phyloP scores from a whole-genome alignment of 495 filamentous ascomycete species.

The Podospora pseudopauciseta region DNA sequence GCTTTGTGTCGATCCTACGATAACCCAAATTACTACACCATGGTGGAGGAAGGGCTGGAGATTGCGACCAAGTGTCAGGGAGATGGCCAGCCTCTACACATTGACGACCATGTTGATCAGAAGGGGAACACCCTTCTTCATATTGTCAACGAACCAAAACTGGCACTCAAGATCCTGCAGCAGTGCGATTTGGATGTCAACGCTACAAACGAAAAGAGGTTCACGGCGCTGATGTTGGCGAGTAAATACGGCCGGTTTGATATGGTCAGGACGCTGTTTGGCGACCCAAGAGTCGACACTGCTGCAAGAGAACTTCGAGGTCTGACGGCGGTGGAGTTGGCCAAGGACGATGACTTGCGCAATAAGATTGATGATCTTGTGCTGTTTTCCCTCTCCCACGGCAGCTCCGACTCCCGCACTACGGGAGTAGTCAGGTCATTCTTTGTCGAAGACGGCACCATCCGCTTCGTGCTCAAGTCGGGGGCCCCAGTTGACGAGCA shows the following conservation, averaged over 20 bases:
- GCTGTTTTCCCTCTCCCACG: constrained; percentile 68
- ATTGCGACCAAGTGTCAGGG: constrained; percentile 70
- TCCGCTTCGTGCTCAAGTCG: constrained; percentile 90
- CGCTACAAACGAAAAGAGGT: constrained; percentile 90
- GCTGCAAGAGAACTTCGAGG: constrained; percentile 81
- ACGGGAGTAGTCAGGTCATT: constrained; percentile 95
- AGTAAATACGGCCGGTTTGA: constrained; percentile 97
- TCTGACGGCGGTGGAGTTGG: constrained; percentile 91
- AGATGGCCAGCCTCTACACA: constrained; percentile 73
- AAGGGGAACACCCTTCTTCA: constrained; percentile 95
- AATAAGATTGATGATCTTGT: constrained; percentile 94
- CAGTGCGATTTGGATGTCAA: constrained; percentile 92
- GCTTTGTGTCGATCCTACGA: constrained; percentile 95
- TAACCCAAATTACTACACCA: constrained; percentile 75
- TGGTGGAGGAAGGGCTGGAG: constrained; percentile 77
- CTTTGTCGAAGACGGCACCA: constrained; percentile 94
- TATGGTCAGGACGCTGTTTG: constrained; percentile 82
- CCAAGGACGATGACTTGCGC: constrained; percentile 96
- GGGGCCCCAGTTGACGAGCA: constrained; percentile 64
- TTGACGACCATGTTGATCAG: constrained; percentile 88
- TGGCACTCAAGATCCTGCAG: constrained; percentile 70
- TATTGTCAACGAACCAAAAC: constrained; percentile 79
- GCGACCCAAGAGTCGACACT: constrained; percentile 81
- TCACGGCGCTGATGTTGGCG: constrained; percentile 97
- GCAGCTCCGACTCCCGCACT: constrained; percentile 66